phyloP scores from a whole-genome alignment of 2,329 filamentous ascomycete species.

The Talaromyces verruculosus region DNA sequence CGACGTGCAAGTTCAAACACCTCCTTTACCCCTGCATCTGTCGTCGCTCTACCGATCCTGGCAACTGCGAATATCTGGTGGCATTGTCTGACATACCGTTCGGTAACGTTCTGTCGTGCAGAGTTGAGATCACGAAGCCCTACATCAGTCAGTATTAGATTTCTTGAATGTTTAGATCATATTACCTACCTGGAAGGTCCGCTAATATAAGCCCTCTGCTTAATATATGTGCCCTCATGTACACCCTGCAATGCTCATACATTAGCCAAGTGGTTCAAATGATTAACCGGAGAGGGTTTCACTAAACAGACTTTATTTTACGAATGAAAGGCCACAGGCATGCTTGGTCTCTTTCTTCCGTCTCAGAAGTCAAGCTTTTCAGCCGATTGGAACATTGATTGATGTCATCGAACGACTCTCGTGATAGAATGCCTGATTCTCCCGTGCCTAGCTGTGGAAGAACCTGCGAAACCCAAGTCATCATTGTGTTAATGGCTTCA shows the following conservation, averaged over 20 bases:
- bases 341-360: slow-evolving; percentile 9
- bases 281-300: not conserved
- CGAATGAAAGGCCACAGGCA: slow-evolving; percentile 12
- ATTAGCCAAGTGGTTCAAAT: slow-evolving; percentile 2
- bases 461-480: slow-evolving; percentile 9
- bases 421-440: not conserved
- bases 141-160: not conserved
- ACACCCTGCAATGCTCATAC: slow-evolving; percentile 2
- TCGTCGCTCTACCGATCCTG: slow-evolving; percentile 12
- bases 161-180: not conserved
- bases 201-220: slow-evolving; percentile 15
- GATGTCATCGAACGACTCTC: slow-evolving; percentile 12
- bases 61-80: slow-evolving; percentile 15
- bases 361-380: slow-evolving; percentile 16
- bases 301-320: slow-evolving; percentile 10
- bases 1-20: slow-evolving; percentile 15
- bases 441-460: not conserved
- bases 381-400: slow-evolving; percentile 14
- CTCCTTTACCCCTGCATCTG: slow-evolving; percentile 13
- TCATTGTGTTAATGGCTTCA: slow-evolving; percentile 13
- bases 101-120: slow-evolving; percentile 13
- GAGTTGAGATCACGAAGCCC: slow-evolving; percentile 15
- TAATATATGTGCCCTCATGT: slow-evolving; percentile 16
- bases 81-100: slow-evolving; percentile 17
- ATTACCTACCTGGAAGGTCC: slow-evolving; percentile 9